Base-by-base conservation (phyloP, 352 stramenopile genomes). In the Globisporangium spinosum region DNA sequence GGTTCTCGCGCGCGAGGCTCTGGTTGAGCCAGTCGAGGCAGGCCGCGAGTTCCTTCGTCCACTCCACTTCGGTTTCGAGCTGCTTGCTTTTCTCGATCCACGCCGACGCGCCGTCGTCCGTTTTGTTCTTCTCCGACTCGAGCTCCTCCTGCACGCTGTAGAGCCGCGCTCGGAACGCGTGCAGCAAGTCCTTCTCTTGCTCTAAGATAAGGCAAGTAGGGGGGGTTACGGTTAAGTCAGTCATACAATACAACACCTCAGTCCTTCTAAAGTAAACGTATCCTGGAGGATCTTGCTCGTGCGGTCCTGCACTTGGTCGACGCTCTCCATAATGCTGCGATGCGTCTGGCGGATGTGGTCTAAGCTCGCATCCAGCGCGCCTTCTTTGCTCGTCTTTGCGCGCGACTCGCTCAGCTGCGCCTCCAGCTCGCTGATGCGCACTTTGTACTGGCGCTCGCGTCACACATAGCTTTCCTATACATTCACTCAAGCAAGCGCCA, bases 81-180 rank as follows among this genome's bases (percentile, higher is more conserved):
- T 95, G 83, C 56, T 93, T 91, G 72, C 77, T 95, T 59, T 95
- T 94, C 59, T 98, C 91, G 66, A 98, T 97, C 89, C 90, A 98
- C 47, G 80, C 88, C 29, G 81, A 89, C 59, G 90, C 90, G 27
- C 91, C 90, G 62, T 97, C 89, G 56, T 97, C 89, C 8, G 89
- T 97, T 62, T 95, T 97, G 70, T 85, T 89, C 65, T 97, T 97
- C 71, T 97, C 89, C 54, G 88, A 93, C 75, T 97, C 93, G 38
- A 98, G 80, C 67, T 98, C 93, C 58, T 93, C 90, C 63, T 98
- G 90, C 5, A 97, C 91, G 65, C 95, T 96, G 70, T 97, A 98
- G 34, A 98, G 77, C 35, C 91, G 72, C n/a, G 89, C 90, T 55
- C 89, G 82, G 68, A 98, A 98, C 35, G 91, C 89, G 34, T 87